Evolutionary conservation across 1,284 basidiomycete species (phyloP), one percentile per base, ranked within the genome.

Genomic region (Salmacisia buchloeana): DNA sequence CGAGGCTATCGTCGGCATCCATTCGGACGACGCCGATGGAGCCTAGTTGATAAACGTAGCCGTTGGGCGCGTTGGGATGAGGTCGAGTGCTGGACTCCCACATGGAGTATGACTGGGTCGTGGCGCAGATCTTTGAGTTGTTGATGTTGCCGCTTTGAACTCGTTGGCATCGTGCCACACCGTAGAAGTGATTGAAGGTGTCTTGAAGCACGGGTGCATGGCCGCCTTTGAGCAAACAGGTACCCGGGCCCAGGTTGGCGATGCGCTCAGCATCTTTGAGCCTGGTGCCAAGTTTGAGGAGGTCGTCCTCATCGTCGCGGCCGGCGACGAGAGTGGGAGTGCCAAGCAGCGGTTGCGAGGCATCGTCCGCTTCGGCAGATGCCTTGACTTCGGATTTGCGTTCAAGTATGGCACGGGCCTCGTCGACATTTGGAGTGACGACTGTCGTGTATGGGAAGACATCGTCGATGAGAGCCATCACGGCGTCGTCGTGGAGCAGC

Each of bases 171-270:
- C n/a, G n/a, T n/a, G n/a, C n/a, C n/a, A n/a, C n/a, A n/a, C n/a
- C n/a, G n/a, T n/a, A n/a, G n/a, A n/a, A n/a, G n/a, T n/a, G n/a
- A n/a, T n/a, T n/a, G n/a, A n/a, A n/a, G n/a, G n/a, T n/a, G n/a
- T n/a, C n/a, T 43, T 43, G 39, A 5, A 43, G 39, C 6, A 43
- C 18, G 15, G 65, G 54, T 3, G 90, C 75, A 75, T 97, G 94
- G 0, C 94, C 94, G 7, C 94, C 94, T 77, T 97, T 97, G 65
- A 97, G 81, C 2, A 97, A 83, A 0, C 92, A 87, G 0, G 86
- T 86, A 3, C 81, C 77, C 0, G 85, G 80, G 0, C 87, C 87
- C 2, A 85, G 77, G 0, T 64, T 49, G 0, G 85, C 80, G 1
- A 94, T 82, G 46, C 81, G 79, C 56, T 81, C 78, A 0, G 88